A percentile compares a stretch with the other conserved stretches of the same genome.
phyloP scores from a whole-genome alignment of 1,284 basidiomycete genomes.

The Microbotryomycetes sp. region DNA sequence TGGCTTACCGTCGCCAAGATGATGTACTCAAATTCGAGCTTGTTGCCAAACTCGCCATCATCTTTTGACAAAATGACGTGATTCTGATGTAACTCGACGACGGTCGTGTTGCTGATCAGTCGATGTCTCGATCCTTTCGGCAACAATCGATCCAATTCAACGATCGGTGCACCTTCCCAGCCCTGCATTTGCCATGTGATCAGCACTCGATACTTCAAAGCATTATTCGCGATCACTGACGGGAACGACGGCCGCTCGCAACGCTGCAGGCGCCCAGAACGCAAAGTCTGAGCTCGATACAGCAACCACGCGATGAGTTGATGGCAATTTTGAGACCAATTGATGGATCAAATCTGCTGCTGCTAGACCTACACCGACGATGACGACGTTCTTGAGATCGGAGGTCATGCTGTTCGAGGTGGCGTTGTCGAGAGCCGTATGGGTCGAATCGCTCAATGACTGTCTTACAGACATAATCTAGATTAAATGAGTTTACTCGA shows the following conservation, averaged over 20 bases:
- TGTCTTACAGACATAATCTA: too few relatives aligned
- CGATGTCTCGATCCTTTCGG: slow-evolving; percentile 37
- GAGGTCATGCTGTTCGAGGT: too few relatives aligned
- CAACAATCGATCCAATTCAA: slow-evolving; percentile 41
- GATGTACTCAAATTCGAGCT: slow-evolving; percentile 40
- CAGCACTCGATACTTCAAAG: slow-evolving; percentile 41
- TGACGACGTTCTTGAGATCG: slow-evolving; percentile 18
- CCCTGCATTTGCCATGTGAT: background rate
- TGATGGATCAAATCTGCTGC: slow-evolving; percentile 7
- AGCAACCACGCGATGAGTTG: slow-evolving; percentile 15
- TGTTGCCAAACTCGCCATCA: slow-evolving; percentile 7
- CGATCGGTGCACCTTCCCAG: slow-evolving; percentile 20
- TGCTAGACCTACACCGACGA: slow-evolving; percentile 20
- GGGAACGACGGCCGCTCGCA: slow-evolving; percentile 46
- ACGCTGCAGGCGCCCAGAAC: slow-evolving; percentile 42
- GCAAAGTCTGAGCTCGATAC: slow-evolving; percentile 38
- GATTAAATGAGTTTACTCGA: too few relatives aligned
- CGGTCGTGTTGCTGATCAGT: slow-evolving; percentile 33
- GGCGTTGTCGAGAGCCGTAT: too few relatives aligned
- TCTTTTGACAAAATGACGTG: slow-evolving; percentile 41
- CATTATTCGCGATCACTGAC: too few relatives aligned
- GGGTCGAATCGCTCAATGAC: too few relatives aligned
- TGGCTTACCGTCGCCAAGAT: slow-evolving; percentile 25
- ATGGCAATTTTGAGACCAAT: slow-evolving; percentile 3
- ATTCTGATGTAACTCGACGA: slow-evolving; percentile 40